Evolutionary conservation across 768 basidiomycete species (phyloP).

Genomic region (Pulveroboletus sp.): DNA sequence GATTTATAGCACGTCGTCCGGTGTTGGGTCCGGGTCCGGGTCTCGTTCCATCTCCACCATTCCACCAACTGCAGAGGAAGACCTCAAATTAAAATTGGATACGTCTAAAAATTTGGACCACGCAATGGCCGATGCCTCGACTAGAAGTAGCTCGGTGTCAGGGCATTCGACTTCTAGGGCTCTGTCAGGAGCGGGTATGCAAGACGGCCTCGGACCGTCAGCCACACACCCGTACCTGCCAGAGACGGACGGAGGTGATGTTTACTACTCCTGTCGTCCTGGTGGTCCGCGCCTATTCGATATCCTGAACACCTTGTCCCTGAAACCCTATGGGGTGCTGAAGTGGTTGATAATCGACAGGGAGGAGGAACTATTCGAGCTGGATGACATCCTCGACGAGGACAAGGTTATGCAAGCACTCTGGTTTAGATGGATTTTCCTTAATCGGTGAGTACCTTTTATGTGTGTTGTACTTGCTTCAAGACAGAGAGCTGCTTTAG

Average conservation of each 20-base stretch:
- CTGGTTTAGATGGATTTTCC: conserved; percentile 71
- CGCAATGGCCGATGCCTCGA: neutral
- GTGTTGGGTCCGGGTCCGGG: conserved; percentile 3
- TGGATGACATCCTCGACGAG: conserved; percentile 66
- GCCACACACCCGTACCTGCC: conserved; percentile 47
- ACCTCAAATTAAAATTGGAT: conserved; percentile 20
- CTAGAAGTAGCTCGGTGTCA: conserved; percentile 5
- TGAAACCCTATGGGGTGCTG: conserved; percentile 60
- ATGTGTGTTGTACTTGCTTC: neutral
- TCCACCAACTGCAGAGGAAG: conserved; percentile 15
- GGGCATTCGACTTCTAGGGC: conserved; percentile 11
- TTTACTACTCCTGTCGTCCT: conserved; percentile 59
- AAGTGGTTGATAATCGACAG: conserved; percentile 66
- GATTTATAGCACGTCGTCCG: conserved; percentile 13
- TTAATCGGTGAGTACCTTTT: conserved; percentile 44
- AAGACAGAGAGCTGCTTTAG: conserved; percentile 29
- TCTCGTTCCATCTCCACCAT: conserved; percentile 1
- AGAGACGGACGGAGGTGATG: conserved; percentile 42
- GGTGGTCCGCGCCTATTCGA: conserved; percentile 64
- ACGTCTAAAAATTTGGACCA: neutral
- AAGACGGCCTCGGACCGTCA: conserved; percentile 48
- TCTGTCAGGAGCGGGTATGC: conserved; percentile 27
- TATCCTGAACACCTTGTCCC: conserved; percentile 52
- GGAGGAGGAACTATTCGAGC: conserved; percentile 73
- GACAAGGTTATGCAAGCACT: conserved; percentile 76